Percentiles rank a stretch among this genome's conserved stretches.
Conservation (phyloP, 345 rosid genomes). For the Citrus reticulata region DNA sequence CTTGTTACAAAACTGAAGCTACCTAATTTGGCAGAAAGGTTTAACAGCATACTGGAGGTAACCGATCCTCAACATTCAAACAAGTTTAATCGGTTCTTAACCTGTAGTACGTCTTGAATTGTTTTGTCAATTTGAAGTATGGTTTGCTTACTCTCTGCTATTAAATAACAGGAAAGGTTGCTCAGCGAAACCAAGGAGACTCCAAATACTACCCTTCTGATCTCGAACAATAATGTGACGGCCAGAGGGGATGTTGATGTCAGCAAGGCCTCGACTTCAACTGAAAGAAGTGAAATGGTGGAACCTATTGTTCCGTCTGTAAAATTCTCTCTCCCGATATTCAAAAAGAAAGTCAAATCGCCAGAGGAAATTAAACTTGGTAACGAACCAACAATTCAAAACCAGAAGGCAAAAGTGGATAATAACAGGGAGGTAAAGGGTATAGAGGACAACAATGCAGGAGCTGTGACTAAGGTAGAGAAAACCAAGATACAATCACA, state of each 20-base stretch:
- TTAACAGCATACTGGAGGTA: conserved; percentile 81
- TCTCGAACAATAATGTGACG: conserved; percentile 7
- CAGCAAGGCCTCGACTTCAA: conserved; percentile 20
- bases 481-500: conserved; percentile 11
- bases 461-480: conserved; percentile 7
- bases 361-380: conserved; percentile 28
- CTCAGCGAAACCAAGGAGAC: conserved; percentile 43
- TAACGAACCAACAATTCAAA: conserved; percentile 28
- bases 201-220: conserved; percentile 11
- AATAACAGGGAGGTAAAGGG: conserved; percentile 17
- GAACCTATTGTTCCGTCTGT: conserved; percentile 28
- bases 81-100: neutral
- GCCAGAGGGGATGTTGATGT: conserved; percentile 20
- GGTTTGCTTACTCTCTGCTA: conserved; percentile 10
- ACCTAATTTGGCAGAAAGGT: conserved; percentile 84
- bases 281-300: conserved; percentile 29
- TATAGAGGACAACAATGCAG: conserved; percentile 5
- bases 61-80: neutral
- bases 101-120: neutral
- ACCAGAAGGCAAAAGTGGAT: conserved; percentile 14
- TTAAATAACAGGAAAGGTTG: conserved; percentile 62
- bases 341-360: conserved; percentile 39
- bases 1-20: conserved; percentile 87
- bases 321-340: conserved; percentile 43
- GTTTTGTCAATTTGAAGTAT: neutral